A percentile compares a stretch with the other conserved stretches of the same genome.
phyloP scores from a whole-genome alignment of 2,329 filamentous ascomycete genomes.

The Bipolaris bicolor region DNA sequence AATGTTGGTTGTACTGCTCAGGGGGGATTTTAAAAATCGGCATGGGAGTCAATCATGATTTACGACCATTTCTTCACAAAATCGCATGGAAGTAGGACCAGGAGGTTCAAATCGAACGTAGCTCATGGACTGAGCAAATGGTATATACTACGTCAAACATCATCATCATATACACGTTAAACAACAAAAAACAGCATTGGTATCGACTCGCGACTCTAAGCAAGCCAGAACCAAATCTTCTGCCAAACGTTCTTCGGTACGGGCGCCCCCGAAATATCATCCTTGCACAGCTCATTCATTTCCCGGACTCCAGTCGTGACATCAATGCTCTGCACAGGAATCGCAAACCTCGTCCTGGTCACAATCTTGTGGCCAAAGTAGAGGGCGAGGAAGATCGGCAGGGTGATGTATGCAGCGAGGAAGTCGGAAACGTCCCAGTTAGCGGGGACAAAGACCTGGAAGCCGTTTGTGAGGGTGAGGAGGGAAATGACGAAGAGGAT shows the following conservation, averaged over 20 bases:
- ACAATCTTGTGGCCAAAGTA: conserved; percentile 46
- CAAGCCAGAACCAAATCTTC: conserved; percentile 47
- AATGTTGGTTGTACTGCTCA: too few relatives aligned
- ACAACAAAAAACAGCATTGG: neutral
- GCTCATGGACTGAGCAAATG: neutral
- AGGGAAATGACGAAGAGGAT: conserved; percentile 59
- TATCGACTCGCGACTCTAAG: conserved; percentile 22
- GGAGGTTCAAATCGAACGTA: too few relatives aligned
- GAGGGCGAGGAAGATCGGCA: conserved; percentile 45
- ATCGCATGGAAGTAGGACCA: neutral
- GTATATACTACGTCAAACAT: neutral
- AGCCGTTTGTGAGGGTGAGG: conserved; percentile 46
- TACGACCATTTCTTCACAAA: too few relatives aligned
- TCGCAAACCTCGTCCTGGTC: conserved; percentile 36
- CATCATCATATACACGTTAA: neutral
- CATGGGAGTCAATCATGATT: too few relatives aligned
- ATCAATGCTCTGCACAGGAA: conserved; percentile 40
- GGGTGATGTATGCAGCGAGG: conserved; percentile 58
- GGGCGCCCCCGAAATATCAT: conserved; percentile 38
- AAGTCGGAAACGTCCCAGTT: conserved; percentile 57
- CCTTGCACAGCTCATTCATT: conserved; percentile 46
- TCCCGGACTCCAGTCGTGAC: conserved; percentile 44
- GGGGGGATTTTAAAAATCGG: too few relatives aligned
- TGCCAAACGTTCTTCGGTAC: conserved; percentile 44
- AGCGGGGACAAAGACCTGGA: conserved; percentile 60